Evolutionary conservation across 257 asterid genomes (phyloP).

Genomic region (Gentiana straminea): DNA sequence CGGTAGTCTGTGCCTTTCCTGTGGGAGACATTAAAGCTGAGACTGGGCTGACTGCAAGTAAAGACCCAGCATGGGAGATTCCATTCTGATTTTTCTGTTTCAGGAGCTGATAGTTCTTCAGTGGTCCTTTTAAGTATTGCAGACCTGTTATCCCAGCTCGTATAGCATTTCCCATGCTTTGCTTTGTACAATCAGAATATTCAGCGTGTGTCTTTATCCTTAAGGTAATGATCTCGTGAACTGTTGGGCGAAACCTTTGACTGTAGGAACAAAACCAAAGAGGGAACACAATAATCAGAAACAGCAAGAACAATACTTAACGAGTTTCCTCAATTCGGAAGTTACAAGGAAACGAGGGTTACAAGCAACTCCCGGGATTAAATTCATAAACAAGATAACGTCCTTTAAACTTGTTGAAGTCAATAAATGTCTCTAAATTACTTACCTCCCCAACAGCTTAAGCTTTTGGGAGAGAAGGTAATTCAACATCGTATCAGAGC

Average conservation of each 20-base stretch:
- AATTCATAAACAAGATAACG: too few relatives aligned
- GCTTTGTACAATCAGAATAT: constrained; percentile 38
- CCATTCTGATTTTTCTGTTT: constrained; percentile 76
- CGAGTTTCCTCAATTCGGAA: not conserved
- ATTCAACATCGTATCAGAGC: too few relatives aligned
- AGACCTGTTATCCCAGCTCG: constrained; percentile 53
- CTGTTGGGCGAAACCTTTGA: constrained; percentile 87
- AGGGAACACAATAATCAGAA: constrained; percentile 5
- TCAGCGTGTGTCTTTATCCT: constrained; percentile 82
- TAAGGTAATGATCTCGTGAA: constrained; percentile 75
- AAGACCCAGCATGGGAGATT: constrained; percentile 46
- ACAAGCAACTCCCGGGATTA: too few relatives aligned
- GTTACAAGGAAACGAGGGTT: not conserved
- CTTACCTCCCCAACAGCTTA: too few relatives aligned
- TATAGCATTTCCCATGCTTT: constrained; percentile 49
- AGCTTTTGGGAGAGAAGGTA: too few relatives aligned
- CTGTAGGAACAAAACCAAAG: constrained; percentile 27
- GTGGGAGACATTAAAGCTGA: constrained; percentile 86
- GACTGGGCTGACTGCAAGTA: constrained; percentile 83
- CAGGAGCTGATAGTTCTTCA: constrained; percentile 54
- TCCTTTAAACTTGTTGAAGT: too few relatives aligned
- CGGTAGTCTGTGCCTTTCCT: constrained; percentile 86
- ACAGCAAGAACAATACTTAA: not conserved
- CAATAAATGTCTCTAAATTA: too few relatives aligned
- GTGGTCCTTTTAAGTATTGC: constrained; percentile 57